These are phyloP conservation scores for Elaeagnus macrophylla DNA, from an alignment of 306 rosid species.

Conservation along the genomic window DNA sequence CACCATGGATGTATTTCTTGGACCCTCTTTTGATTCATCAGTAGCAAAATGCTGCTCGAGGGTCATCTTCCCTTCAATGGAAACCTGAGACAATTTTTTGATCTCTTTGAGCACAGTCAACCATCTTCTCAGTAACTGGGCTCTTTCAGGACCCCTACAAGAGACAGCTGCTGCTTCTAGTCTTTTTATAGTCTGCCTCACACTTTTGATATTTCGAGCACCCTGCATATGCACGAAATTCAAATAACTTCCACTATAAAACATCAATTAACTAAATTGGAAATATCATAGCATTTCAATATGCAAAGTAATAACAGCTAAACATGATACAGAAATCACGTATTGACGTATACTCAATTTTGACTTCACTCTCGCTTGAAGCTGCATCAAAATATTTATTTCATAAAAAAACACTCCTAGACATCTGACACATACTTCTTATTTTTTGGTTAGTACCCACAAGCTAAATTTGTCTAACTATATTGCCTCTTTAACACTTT, in stretches of 20 bases:
- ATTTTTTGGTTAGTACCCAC: too few relatives aligned
- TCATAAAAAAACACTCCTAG: too few relatives aligned
- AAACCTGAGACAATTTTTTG: slow-evolving; percentile 37
- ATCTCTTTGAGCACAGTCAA: slow-evolving; percentile 70
- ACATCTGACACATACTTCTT: too few relatives aligned
- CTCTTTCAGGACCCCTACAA: slow-evolving; percentile 64
- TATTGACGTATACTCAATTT: too few relatives aligned
- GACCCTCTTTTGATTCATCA: slow-evolving; percentile 58
- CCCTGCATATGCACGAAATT: slow-evolving; percentile 32
- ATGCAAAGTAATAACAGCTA: too few relatives aligned
- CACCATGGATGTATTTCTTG: slow-evolving; percentile 61
- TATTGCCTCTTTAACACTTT: too few relatives aligned
- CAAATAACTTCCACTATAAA: not conserved
- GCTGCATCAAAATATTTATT: too few relatives aligned
- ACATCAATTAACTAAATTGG: too few relatives aligned
- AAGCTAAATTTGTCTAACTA: too few relatives aligned
- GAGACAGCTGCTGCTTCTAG: slow-evolving; percentile 88
- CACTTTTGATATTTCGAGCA: slow-evolving; percentile 60
- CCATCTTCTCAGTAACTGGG: slow-evolving; percentile 77
- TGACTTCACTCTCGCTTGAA: too few relatives aligned
- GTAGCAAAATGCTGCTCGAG: slow-evolving; percentile 40
- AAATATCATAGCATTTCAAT: too few relatives aligned
- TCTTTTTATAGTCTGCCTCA: slow-evolving; percentile 50
- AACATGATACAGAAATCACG: too few relatives aligned
- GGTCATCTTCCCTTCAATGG: slow-evolving; percentile 41